Base-by-base conservation (phyloP, 2,329 filamentous ascomycete species). In the Aureobasidium sp. region DNA sequence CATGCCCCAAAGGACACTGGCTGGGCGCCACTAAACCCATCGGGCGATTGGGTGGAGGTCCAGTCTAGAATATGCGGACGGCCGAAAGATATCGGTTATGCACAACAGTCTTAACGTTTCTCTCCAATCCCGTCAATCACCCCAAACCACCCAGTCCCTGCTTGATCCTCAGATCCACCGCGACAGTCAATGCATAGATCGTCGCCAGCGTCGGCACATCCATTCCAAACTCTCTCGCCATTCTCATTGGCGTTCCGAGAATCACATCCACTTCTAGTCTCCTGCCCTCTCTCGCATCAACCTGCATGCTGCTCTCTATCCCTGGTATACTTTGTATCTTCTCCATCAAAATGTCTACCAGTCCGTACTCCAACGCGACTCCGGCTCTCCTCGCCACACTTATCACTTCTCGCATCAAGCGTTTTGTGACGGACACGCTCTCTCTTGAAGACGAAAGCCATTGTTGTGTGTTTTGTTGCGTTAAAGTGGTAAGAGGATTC, bases 401-500 rank as follows among this genome's bases (percentile, higher is more conserved):
- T 41, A 79, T 76, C 2, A 78, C 75, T 64, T 80, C 77, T 0
- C 65, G 68, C 77, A 79, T 79, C 34, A 80, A 65, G 14, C 68
- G 66, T 3, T 70, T 69, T 0, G 77, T 78, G 58, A 77, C 71
- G 0, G 70, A 68, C 61, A 71, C 69, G 1, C 77, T 74, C 49
- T 78, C 72, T 0, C 69, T 64, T 0, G 76, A 77, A 0, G 77
- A 77, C 1, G 69, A 66, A 3, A 79, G 68, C 76, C 76, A 80
- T 0, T 69, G 67, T 27, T 77, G 74, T 0, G 77, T 78, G 51
- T 78, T 74, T 0, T 76, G 69, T 53, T 73, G 67, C 0, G 77
- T 79, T 12, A 79, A 67, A 0, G 77, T 73, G 0, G 78, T 80
- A 22, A 85, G 74, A 0, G 83, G 80, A 67, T 87, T 87, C 81